A percentile compares a stretch with the other conserved stretches of the same genome.
These are phyloP conservation scores for Nicotiana tomentosiformis DNA, from an alignment of 257 asterid species.

Conservation along the genomic window DNA sequence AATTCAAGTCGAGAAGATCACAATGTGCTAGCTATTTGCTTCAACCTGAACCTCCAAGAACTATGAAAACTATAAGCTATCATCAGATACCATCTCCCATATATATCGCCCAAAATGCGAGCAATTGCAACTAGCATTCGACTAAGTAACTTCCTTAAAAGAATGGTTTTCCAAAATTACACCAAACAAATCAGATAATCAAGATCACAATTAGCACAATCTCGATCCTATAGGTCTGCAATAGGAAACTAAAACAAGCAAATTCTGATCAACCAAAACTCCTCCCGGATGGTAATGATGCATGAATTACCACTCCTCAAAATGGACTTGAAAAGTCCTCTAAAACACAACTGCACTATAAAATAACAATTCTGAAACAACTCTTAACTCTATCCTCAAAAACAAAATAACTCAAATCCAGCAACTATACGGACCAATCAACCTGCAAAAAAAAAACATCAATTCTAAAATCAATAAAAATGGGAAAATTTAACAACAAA, in stretches of 20 bases:
- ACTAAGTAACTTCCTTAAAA: slow-evolving; percentile 19
- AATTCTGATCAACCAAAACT: slow-evolving; percentile 28
- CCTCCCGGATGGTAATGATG: slow-evolving; percentile 1
- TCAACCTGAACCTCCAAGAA: slow-evolving; percentile 35
- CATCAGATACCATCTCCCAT: slow-evolving; percentile 39
- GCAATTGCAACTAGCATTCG: slow-evolving; percentile 32
- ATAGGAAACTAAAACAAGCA: slow-evolving; percentile 13
- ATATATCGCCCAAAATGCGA: slow-evolving; percentile 27
- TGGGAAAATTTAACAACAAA: background rate
- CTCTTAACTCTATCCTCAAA: slow-evolving; percentile 12
- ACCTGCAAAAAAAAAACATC: slow-evolving; percentile 39
- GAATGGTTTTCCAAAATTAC: background rate
- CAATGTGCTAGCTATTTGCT: slow-evolving; percentile 26
- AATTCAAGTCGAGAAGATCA: slow-evolving; percentile 14
- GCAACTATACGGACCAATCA: slow-evolving; percentile 28
- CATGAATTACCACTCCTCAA: slow-evolving; percentile 22
- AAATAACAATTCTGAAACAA: slow-evolving; percentile 8
- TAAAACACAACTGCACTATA: slow-evolving; percentile 18
- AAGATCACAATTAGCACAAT: background rate
- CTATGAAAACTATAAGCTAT: slow-evolving; percentile 28
- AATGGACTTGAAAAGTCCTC: slow-evolving; percentile 17
- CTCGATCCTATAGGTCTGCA: background rate
- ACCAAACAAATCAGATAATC: slow-evolving; percentile 1
- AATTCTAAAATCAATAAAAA: slow-evolving; percentile 6
- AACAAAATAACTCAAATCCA: slow-evolving; percentile 21